Evolutionary conservation across 805 yeast genomes (phyloP), one percentile per base, ranked within the genome.

Genomic region (Yamadazyma kitorensis): DNA sequence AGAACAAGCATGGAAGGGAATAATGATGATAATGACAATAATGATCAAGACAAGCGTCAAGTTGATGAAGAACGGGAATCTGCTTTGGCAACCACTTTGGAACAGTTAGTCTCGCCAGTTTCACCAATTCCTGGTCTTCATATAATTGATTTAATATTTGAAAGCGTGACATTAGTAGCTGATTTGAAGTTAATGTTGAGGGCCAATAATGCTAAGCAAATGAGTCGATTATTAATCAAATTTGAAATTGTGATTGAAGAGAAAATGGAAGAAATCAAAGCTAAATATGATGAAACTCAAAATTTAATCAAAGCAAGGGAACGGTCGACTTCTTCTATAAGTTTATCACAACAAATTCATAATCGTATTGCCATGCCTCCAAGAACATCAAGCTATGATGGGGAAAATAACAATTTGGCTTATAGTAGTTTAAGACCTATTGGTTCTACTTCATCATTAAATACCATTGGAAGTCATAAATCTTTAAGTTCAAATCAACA

Each of bases 141-240:
- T 27, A 62, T 78, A 5, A 64, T 84, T 26, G 81, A 79, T 39
- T 53, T 77, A 29, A 72, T 83, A 27, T 76, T 74, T 47, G 86
- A 84, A 43, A 61, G 76, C 4, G 79, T 82, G 1, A 74, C 79
- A 0, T 53, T 80, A 27, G 76, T 76, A 0, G 73, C 79, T 40
- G 91, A 84, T 49, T 64, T 78, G 58, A 78, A 80, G 46, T 55
- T 84, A 39, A 70, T 82, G 69, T 48, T 79, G 29, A 59, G 84
- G 34, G 70, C 80, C 0, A 54, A 68, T 39, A 78, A 79, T 49
- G 77, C 69, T 1, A 54, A 74, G 31, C 76, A 73, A 33, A 73
- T 78, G 74, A 56, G 72, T 11, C 52, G 53, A 17, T 55, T 59
- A 10, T 51, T 72, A 25, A 48, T 43, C n/a, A 43, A 52, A 20